Conservation (phyloP, 1,284 basidiomycete genomes). For the Sanguinoderma infundibulare region DNA sequence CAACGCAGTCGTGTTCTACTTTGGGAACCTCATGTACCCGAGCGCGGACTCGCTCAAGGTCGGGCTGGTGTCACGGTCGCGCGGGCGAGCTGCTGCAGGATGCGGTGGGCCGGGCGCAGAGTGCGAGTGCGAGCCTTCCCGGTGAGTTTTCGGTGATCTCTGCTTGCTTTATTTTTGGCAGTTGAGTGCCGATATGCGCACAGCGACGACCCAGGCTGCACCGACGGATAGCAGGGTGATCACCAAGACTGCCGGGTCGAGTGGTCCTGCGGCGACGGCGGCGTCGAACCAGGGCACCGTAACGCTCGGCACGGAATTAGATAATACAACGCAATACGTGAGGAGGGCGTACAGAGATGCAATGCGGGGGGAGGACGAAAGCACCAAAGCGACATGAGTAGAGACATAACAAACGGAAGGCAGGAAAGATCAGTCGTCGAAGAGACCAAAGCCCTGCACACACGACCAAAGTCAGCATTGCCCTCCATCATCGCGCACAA, state of each 20-base stretch:
- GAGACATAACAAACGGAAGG: background rate
- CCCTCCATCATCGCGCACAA: background rate
- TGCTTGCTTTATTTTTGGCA: no score
- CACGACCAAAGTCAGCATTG: background rate
- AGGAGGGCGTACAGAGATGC: conserved; percentile 4
- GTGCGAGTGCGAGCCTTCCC: conserved; percentile 40
- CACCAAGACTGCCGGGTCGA: background rate
- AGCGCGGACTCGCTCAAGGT: conserved; percentile 66
- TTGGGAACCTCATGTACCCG: conserved; percentile 66
- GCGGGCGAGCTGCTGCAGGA: conserved; percentile 45
- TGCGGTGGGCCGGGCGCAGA: conserved; percentile 44
- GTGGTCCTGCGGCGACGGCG: background rate
- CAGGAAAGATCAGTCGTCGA: conserved; percentile 62
- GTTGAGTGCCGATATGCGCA: conserved; percentile 5
- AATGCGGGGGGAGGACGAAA: conserved; percentile 3
- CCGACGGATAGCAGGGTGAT: background rate
- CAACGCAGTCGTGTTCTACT: conserved; percentile 60
- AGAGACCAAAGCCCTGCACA: conserved; percentile 77
- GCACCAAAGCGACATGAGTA: conserved; percentile 3
- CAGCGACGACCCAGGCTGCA: conserved; percentile 5
- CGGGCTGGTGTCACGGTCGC: conserved; percentile 64
- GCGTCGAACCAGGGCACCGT: background rate
- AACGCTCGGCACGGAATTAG: background rate
- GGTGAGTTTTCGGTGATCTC: no score
- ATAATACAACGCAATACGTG: conserved; percentile 4